A percentile compares a stretch with the other conserved stretches of the same genome.
These are phyloP conservation scores for Pythium scleroteichum DNA, from an alignment of 352 stramenopile genomes.

Conservation along the genomic window DNA sequence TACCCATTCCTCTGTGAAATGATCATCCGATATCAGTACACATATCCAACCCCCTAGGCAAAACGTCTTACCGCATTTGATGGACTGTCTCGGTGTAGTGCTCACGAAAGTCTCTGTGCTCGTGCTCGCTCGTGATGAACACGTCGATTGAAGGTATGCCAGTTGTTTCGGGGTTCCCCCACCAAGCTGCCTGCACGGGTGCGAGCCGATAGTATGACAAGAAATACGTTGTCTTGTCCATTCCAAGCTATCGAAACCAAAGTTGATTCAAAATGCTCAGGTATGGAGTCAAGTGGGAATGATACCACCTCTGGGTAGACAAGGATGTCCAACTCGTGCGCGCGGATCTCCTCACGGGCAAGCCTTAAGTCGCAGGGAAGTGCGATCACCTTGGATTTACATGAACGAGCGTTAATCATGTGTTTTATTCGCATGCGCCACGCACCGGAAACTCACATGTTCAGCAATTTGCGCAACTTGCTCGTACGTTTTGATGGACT, in stretches of 20 bases:
- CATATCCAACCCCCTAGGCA: neutral
- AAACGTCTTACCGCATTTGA: slow-evolving; percentile 50
- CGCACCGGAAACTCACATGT: slow-evolving; percentile 22
- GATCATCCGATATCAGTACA: slow-evolving; percentile 1
- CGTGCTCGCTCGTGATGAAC: slow-evolving; percentile 65
- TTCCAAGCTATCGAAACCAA: slow-evolving; percentile 49
- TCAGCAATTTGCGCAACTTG: slow-evolving; percentile 58
- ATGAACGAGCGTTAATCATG: neutral
- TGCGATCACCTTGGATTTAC: slow-evolving; percentile 42
- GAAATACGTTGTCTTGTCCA: slow-evolving; percentile 81
- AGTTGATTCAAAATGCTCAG: too few relatives aligned
- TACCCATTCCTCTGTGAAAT: slow-evolving; percentile 53
- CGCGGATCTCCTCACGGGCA: slow-evolving; percentile 48
- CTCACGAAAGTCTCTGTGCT: slow-evolving; percentile 40
- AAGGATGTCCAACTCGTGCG: slow-evolving; percentile 58
- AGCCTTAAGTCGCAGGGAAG: slow-evolving; percentile 52
- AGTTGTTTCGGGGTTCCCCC: slow-evolving; percentile 72
- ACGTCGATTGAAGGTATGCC: slow-evolving; percentile 71
- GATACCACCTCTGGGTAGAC: slow-evolving; percentile 65
- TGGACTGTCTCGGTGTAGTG: slow-evolving; percentile 69
- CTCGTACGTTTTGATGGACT: slow-evolving; percentile 47
- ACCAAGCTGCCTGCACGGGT: slow-evolving; percentile 71
- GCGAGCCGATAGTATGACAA: slow-evolving; percentile 66
- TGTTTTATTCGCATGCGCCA: too few relatives aligned
- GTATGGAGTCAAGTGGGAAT: neutral